Conservation (phyloP, 345 rosid species). For the Salix exigua region DNA sequence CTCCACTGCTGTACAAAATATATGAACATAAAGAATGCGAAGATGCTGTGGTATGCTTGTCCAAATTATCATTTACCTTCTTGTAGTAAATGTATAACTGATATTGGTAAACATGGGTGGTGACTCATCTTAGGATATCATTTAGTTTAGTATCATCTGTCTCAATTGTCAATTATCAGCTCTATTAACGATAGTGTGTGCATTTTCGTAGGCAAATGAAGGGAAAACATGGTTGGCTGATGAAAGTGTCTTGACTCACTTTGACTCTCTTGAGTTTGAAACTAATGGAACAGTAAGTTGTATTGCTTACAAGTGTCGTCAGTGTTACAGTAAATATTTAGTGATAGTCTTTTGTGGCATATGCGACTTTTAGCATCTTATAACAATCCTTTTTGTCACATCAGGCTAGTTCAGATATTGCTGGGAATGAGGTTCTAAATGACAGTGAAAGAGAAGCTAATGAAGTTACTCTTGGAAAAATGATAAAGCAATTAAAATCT, state of each 20-base stretch:
- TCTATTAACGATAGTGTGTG: slow-evolving; percentile 12
- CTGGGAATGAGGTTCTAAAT: slow-evolving; percentile 41
- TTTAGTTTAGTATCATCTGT: not conserved
- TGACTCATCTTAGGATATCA: not conserved
- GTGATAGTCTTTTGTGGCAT: not conserved
- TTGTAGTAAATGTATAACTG: not conserved
- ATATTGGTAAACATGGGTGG: not conserved
- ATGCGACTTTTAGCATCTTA: slow-evolving; percentile 9
- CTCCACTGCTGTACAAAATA: slow-evolving; percentile 57
- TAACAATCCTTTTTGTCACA: slow-evolving; percentile 15
- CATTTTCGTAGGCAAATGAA: slow-evolving; percentile 50
- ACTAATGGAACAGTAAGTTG: slow-evolving; percentile 50
- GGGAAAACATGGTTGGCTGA: slow-evolving; percentile 80
- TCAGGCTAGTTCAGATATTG: slow-evolving; percentile 49
- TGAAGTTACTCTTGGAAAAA: slow-evolving; percentile 76
- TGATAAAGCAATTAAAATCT: slow-evolving; percentile 65
- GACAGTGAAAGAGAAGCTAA: slow-evolving; percentile 68
- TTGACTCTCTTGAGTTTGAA: slow-evolving; percentile 64
- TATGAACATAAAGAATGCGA: slow-evolving; percentile 56
- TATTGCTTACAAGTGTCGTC: slow-evolving; percentile 13
- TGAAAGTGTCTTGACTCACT: slow-evolving; percentile 63
- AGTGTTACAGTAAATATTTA: slow-evolving; percentile 10
- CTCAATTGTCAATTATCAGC: not conserved
- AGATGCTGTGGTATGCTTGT: slow-evolving; percentile 44
- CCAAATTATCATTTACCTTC: not conserved